Evolutionary conservation across 106 monocot species (phyloP).

Genomic region (Apostasia shenzhenica): DNA sequence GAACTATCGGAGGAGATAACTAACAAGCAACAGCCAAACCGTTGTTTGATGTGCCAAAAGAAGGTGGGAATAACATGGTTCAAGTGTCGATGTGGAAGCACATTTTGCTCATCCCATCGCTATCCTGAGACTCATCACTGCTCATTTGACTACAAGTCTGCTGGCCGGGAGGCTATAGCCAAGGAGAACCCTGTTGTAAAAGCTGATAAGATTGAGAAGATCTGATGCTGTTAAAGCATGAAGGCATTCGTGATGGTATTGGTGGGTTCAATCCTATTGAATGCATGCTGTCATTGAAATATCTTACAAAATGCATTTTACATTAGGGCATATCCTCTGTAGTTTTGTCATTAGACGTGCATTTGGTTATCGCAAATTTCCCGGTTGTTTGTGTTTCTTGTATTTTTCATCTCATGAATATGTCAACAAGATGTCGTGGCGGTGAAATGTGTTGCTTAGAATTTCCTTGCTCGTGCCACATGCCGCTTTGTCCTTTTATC

Average conservation of each 20-base stretch:
- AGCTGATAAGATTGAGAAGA: conserved; percentile 17
- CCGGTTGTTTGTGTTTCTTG: neutral
- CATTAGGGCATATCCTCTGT: neutral
- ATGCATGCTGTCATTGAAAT: neutral
- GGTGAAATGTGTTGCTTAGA: neutral
- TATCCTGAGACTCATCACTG: conserved; percentile 31
- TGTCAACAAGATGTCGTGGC: neutral
- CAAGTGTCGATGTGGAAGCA: conserved; percentile 36
- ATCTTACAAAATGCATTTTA: neutral
- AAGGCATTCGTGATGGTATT: neutral
- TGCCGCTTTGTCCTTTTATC: neutral
- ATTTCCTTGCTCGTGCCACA: neutral
- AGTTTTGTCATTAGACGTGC: neutral
- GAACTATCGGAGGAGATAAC: conserved; percentile 3
- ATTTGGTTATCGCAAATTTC: neutral
- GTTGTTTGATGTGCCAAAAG: conserved; percentile 31
- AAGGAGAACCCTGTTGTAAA: conserved; percentile 12
- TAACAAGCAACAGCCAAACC: conserved; percentile 9
- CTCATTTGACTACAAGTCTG: conserved; percentile 26
- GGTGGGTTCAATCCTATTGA: neutral
- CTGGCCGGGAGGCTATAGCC: conserved; percentile 14
- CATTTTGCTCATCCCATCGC: conserved; percentile 34
- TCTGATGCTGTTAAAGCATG: conserved; percentile 1
- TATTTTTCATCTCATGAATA: neutral
- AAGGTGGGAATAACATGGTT: conserved; percentile 42